Evolutionary conservation across 371 early-diverging fungal species (phyloP).

Genomic region (Dinochytrium kinnereticum): DNA sequence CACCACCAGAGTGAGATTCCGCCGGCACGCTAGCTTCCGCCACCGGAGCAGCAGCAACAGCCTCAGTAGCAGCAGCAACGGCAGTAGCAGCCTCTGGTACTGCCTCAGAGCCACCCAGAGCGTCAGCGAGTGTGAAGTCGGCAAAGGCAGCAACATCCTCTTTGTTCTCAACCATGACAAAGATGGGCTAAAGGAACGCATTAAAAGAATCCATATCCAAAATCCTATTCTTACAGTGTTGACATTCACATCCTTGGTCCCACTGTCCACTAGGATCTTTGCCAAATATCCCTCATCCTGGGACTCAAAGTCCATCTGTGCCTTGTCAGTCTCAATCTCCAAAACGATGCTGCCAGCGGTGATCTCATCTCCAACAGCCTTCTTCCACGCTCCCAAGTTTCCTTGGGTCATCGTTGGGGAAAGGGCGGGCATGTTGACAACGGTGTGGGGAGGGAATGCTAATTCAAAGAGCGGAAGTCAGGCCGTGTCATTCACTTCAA

Average conservation of each 20-base stretch:
- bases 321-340: slow-evolving; percentile 99
- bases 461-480: not conserved
- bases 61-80: slow-evolving; percentile 50
- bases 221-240: slow-evolving; percentile 59
- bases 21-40: no score
- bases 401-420: slow-evolving; percentile 98
- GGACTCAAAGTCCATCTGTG: slow-evolving; percentile 99
- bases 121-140: slow-evolving; percentile 70
- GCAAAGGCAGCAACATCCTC: slow-evolving; percentile 87
- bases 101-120: no score
- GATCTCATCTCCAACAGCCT: slow-evolving; percentile 92
- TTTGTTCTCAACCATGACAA: slow-evolving; percentile 89
- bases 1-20: no score
- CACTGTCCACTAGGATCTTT: slow-evolving; percentile 84
- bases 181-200: slow-evolving; percentile 81
- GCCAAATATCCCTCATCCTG: slow-evolving; percentile 98
- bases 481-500: not conserved
- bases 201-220: not conserved
- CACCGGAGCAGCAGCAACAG: slow-evolving; percentile 47
- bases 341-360: slow-evolving; percentile 95
- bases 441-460: slow-evolving; percentile 79
- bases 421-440: slow-evolving; percentile 97
- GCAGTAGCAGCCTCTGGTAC: slow-evolving; percentile 53
- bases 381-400: slow-evolving; percentile 94
- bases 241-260: slow-evolving; percentile 85